Conservation (phyloP, 75 land plant genomes). For the Selaginella tamariscina region DNA sequence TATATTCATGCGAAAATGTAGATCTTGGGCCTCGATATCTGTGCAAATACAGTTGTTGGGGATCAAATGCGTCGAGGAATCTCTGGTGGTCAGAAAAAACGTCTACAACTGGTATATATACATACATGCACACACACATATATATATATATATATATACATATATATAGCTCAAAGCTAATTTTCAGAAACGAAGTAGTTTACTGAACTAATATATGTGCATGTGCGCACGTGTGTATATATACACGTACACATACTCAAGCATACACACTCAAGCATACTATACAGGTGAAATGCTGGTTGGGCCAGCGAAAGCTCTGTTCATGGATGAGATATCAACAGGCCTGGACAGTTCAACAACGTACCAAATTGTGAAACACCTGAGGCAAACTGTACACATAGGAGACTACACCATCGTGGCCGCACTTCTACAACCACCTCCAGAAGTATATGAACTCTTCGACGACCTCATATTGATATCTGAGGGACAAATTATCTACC, state of each 20-base stretch:
- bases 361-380: not conserved
- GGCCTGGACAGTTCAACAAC: not conserved
- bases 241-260: too few relatives aligned
- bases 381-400: not conserved
- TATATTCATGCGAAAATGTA: not conserved
- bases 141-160: too few relatives aligned
- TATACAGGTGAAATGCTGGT: not conserved
- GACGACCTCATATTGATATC: not conserved
- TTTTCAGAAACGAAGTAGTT: not conserved
- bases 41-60: constrained; percentile 2
- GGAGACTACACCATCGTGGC: not conserved
- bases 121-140: not conserved
- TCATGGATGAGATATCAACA: not conserved
- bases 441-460: not conserved
- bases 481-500: not conserved
- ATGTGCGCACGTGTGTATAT: too few relatives aligned
- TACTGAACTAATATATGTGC: too few relatives aligned
- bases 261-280: too few relatives aligned
- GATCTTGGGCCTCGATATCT: not conserved
- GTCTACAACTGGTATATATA: not conserved
- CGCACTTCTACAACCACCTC: not conserved
- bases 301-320: not conserved
- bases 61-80: constrained; percentile 1
- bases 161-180: too few relatives aligned
- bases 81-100: not conserved